Conservation (phyloP, 495 filamentous ascomycete genomes). For the Penicillium paradoxum region DNA sequence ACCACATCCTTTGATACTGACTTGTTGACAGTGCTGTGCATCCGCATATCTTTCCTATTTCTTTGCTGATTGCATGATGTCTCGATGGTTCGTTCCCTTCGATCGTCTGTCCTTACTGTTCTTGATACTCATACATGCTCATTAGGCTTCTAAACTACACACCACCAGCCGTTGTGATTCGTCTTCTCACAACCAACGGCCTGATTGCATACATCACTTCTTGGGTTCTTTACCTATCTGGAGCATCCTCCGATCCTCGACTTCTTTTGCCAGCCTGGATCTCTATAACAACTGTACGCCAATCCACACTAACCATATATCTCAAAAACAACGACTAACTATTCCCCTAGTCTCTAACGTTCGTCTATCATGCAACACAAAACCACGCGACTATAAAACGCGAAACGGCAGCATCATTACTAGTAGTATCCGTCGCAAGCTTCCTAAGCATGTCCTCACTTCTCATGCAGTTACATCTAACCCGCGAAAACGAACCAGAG, state of each 20-base stretch:
- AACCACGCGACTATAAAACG: conserved; percentile 77
- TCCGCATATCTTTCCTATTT: conserved; percentile 84
- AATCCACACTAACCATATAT: not conserved
- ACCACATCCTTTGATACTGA: conserved; percentile 3
- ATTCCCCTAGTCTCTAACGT: conserved; percentile 60
- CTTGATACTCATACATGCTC: not conserved
- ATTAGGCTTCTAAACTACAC: conserved; percentile 81
- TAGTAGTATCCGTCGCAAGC: conserved; percentile 68
- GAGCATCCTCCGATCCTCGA: conserved; percentile 68
- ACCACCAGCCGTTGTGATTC: conserved; percentile 75
- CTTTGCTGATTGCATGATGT: conserved; percentile 91
- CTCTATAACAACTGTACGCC: conserved; percentile 69
- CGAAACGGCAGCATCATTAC: conserved; percentile 72
- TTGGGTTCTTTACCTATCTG: conserved; percentile 71
- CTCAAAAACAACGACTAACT: not conserved
- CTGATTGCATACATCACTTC: conserved; percentile 78
- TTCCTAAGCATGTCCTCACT: conserved; percentile 71
- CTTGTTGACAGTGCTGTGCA: conserved; percentile 58
- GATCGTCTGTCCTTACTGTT: not conserved
- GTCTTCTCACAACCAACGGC: conserved; percentile 72
- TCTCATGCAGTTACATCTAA: conserved; percentile 63
- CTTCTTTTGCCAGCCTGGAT: conserved; percentile 84
- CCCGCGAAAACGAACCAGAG: conserved; percentile 57
- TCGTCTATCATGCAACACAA: conserved; percentile 75
- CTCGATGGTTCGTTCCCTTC: conserved; percentile 60